Base-by-base conservation (phyloP, 2,329 filamentous ascomycete genomes). In the Exserohilum turcica region DNA sequence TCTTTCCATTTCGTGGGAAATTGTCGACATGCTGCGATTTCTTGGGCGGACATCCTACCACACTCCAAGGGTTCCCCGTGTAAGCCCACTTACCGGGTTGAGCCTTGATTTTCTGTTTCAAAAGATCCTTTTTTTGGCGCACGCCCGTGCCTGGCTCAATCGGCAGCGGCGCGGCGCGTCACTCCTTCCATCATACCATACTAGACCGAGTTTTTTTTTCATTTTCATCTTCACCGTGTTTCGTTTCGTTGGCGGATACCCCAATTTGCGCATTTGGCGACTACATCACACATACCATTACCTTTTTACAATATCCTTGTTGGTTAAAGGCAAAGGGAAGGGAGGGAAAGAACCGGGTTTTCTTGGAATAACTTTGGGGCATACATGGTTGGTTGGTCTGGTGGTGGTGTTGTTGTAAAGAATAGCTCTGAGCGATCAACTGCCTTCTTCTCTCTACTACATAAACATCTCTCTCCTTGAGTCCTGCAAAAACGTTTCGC, bases 241-340 rank as follows among this genome's bases (percentile, higher is more conserved):
- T 58, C 52, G 49, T 61, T 62, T 64, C 60, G 42, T 65, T 64
- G 67, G 67, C 69, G 67, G 64, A 71, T 71, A 71, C 68, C 67
- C 65, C 54, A 65, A 62, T 66, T 67, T 70, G 60, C 60, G 67
- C 62, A 67, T 70, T 72, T 71, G 65, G 68, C 67, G 59, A 70
- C 47, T 59, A 63, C 52, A 63, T 64, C 58, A 49, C 42, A 47
- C 45, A 40, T 46, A 56, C 54, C 49, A 28, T 45, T 37, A 46
- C 40, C 35, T 40, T 39, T 51, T 50, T 54, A 53, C 51, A 44
- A 40, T 50, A 55, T 49, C 56, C 49, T 45, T 61, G 54, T 64
- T 60, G 58, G 47, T 54, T 65, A 57, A 54, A 49, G 38, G 45
- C 27, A 32, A 49, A 38, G 42, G 48, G 48, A 35, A 49, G 48